Conservation (phyloP, 306 rosid genomes). For the Pueraria montana region DNA sequence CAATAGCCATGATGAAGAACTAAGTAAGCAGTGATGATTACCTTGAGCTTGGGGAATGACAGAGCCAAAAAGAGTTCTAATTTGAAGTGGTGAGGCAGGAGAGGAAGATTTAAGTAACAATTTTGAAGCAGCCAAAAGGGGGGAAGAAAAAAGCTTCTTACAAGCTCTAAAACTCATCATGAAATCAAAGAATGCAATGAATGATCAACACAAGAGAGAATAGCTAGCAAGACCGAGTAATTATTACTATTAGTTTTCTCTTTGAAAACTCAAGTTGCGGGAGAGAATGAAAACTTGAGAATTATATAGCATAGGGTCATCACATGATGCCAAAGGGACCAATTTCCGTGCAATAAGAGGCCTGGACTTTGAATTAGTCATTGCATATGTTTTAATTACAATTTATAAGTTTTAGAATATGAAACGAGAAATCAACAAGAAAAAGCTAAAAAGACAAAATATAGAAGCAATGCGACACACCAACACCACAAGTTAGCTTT, state of each 20-base stretch:
- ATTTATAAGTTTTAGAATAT: neutral
- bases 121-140: slow-evolving; percentile 48
- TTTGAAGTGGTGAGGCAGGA: slow-evolving; percentile 35
- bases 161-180: slow-evolving; percentile 55
- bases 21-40: neutral
- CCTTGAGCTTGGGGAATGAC: slow-evolving; percentile 41
- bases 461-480: neutral
- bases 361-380: slow-evolving; percentile 54
- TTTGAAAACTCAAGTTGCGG: neutral
- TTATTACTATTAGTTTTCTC: neutral
- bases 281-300: slow-evolving; percentile 37
- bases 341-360: slow-evolving; percentile 48
- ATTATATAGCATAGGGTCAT: slow-evolving; percentile 19
- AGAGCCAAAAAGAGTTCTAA: slow-evolving; percentile 33
- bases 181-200: neutral
- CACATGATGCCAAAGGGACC: neutral
- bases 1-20: neutral
- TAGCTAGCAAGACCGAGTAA: neutral
- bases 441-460: slow-evolving; percentile 35
- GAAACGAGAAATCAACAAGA: slow-evolving; percentile 38
- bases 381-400: neutral
- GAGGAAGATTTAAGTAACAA: slow-evolving; percentile 38
- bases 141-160: slow-evolving; percentile 40
- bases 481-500: slow-evolving; percentile 23
- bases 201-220: slow-evolving; percentile 27